These are phyloP conservation scores for Neopestalotiopsis clavispora DNA, from an alignment of 2,329 filamentous ascomycete genomes.

Conservation along the genomic window DNA sequence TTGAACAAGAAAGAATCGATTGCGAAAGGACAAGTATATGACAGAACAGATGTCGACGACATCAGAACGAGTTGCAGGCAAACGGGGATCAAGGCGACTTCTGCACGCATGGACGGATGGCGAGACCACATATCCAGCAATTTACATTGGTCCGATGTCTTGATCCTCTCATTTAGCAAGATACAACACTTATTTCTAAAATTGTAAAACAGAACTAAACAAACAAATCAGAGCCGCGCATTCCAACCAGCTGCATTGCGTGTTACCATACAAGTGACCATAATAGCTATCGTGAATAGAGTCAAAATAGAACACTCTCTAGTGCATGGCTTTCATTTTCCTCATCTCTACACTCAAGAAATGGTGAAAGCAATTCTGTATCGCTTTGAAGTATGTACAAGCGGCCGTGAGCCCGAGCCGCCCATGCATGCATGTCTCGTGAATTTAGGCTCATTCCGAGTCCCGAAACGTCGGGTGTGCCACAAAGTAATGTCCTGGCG, in stretches of 20 bases:
- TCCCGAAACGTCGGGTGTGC: slow-evolving; percentile 16
- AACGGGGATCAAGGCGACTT: neutral
- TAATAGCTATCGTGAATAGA: too few species aligned
- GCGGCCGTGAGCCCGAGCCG: neutral
- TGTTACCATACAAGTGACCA: too few species aligned
- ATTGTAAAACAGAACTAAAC: neutral
- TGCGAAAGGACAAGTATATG: neutral
- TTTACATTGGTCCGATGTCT: neutral
- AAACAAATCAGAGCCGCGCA: neutral
- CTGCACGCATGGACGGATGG: neutral
- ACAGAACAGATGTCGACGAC: neutral
- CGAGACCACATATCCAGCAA: neutral
- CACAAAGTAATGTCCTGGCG: slow-evolving; percentile 2
- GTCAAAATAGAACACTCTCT: too few species aligned
- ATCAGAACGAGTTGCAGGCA: neutral
- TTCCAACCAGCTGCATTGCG: neutral
- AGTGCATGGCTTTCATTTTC: too few species aligned
- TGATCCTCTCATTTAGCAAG: neutral
- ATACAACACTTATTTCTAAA: neutral
- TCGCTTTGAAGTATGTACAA: neutral
- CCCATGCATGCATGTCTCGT: neutral
- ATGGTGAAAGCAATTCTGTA: too few species aligned
- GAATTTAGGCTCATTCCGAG: slow-evolving; percentile 18
- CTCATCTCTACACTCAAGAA: too few species aligned
- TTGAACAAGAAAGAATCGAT: neutral